Base-by-base conservation (phyloP, 208 protist species). In the Acanthamoeba castellanii region DNA sequence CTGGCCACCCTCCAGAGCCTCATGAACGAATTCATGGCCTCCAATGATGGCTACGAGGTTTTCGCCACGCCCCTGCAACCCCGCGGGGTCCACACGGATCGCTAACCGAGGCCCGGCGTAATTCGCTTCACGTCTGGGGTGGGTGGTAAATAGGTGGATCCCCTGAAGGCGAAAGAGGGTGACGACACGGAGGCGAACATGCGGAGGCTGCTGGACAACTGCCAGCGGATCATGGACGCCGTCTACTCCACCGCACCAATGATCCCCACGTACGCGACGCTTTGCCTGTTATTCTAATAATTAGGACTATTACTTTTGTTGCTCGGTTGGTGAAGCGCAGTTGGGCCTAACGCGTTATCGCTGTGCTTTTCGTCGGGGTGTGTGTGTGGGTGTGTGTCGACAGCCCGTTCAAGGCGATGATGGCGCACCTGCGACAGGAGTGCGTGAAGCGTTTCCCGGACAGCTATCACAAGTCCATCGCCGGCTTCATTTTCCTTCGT, bases 401-500 rank as follows among this genome's bases (percentile, higher is more conserved):
- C 59, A 95, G 92, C 2, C 91, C 88, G 45, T 94, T 96, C 47
- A 78, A 70, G 72, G 94, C 52, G 5, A 94, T 96, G 72, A 72
- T 64, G 34, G 88, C 81, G 42, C 81, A 96, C 88, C 61, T 95
- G 50, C 92, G 89, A 84, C 96, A 81, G 87, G 89, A 94, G 93
- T 95, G 92, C 50, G 93, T 93, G 30, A 96, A 96, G 76, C 50
- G 72, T 14, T 96, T 95, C 76, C 94, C 84, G 32, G 94, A 96
- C 47, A 95, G 90, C 81, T 95, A 95, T 30, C 59, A 95, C 94
- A 95, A 92, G 45, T 92, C 96, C 5, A 95, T 97, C 93, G 96
- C 95, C 72, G 96, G 96, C 34, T 97, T 97, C 22, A 93, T 97
- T 30, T 97, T 97, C 70, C 92, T 97, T 22, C 50, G 96, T 34